phyloP scores from a whole-genome alignment of 1,284 basidiomycete genomes.

The Pisolithus thermaeus region DNA sequence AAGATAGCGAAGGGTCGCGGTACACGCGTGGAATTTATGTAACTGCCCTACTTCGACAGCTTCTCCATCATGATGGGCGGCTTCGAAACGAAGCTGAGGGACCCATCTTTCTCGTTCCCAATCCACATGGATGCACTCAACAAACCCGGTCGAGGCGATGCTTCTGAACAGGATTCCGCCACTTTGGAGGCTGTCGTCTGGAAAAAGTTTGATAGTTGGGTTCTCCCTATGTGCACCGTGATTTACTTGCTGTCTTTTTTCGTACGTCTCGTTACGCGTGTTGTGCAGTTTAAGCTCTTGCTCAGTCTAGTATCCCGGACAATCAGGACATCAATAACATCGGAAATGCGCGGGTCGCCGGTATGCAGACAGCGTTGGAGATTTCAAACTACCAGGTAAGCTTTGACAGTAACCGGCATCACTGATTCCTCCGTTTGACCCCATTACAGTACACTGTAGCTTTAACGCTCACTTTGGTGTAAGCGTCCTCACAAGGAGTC shows the following conservation, averaged over 20 bases:
- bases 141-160: conserved; percentile 2
- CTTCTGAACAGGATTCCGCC: conserved; percentile 12
- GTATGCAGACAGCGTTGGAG: conserved; percentile 47
- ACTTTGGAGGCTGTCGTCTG: conserved; percentile 35
- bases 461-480: conserved; percentile 49
- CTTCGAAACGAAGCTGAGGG: too few relatives aligned
- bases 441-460: conserved; percentile 40
- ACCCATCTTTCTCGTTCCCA: too few relatives aligned
- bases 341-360: conserved; percentile 55
- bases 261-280: conserved; percentile 27
- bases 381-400: conserved; percentile 42
- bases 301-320: neutral
- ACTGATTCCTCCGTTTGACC: neutral
- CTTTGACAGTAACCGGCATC: neutral
- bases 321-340: conserved; percentile 41
- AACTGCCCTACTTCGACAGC: too few relatives aligned
- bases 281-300: too few relatives aligned
- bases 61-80: too few relatives aligned
- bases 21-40: too few relatives aligned
- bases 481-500: conserved; percentile 10
- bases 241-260: conserved; percentile 48
- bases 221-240: conserved; percentile 44
- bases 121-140: neutral
- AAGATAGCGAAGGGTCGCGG: too few relatives aligned
- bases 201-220: conserved; percentile 43